phyloP scores from a whole-genome alignment of 2,329 filamentous ascomycete species.

The Penicillium expansum region DNA sequence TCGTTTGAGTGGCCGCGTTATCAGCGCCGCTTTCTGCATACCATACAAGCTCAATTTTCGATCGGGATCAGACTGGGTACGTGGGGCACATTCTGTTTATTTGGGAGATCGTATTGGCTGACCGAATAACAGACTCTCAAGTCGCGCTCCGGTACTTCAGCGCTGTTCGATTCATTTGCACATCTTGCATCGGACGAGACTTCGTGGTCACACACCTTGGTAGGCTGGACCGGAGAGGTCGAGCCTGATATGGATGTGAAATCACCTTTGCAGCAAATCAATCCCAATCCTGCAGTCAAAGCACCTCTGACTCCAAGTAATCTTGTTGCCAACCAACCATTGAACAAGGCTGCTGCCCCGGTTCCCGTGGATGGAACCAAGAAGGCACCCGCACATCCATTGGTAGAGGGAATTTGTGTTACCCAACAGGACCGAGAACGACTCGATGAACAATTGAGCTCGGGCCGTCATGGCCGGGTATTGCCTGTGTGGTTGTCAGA shows the following conservation, averaged over 20 bases:
- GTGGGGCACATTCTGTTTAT: conserved; percentile 12
- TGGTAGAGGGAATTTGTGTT: conserved; percentile 68
- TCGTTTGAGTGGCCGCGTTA: conserved; percentile 59
- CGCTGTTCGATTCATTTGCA: conserved; percentile 85
- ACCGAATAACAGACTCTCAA: conserved; percentile 61
- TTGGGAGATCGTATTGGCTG: conserved; percentile 1
- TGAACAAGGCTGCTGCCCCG: conserved; percentile 75
- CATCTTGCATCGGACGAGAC: conserved; percentile 80
- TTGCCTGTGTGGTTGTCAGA: conserved; percentile 88
- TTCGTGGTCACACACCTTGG: conserved; percentile 86
- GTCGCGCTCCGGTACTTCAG: conserved; percentile 79
- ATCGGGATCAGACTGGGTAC: conserved; percentile 56
- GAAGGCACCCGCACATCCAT: conserved; percentile 56
- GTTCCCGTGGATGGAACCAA: conserved; percentile 66
- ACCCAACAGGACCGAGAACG: conserved; percentile 66
- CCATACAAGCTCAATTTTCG: conserved; percentile 59
- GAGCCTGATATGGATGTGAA: conserved; percentile 44
- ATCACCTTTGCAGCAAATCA: conserved; percentile 31
- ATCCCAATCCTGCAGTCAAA: conserved; percentile 27
- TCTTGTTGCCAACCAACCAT: conserved; percentile 35
- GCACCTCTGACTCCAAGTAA: conserved; percentile 33
- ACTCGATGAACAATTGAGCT: conserved; percentile 70
- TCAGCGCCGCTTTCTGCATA: conserved; percentile 63
- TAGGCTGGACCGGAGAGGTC: conserved; percentile 94
- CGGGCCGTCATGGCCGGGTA: conserved; percentile 72